Evolutionary conservation across 768 basidiomycete genomes (phyloP).

Genomic region (Paxillus rubicundulus): DNA sequence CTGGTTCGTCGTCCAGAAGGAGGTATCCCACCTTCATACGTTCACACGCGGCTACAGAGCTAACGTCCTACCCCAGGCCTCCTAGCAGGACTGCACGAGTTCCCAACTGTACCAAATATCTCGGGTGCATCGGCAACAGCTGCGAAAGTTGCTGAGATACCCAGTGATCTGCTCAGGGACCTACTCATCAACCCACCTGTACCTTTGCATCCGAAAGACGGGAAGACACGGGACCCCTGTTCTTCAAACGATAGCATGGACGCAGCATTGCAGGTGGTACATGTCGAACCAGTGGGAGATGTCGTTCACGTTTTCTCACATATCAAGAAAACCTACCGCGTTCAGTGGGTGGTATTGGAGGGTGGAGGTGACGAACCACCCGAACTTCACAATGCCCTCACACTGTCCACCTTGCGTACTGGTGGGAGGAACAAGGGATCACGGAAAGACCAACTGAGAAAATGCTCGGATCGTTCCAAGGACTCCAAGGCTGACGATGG

Average conservation of each 20-base stretch:
- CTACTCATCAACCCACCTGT: slow-evolving; percentile 36
- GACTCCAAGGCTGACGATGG: slow-evolving; percentile 9
- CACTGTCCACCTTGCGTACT: slow-evolving; percentile 2
- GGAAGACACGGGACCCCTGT: not conserved
- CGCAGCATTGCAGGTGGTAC: slow-evolving; percentile 34
- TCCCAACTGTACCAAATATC: slow-evolving; percentile 66
- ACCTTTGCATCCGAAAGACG: slow-evolving; percentile 5
- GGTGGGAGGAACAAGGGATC: slow-evolving; percentile 8
- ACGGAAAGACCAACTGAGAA: slow-evolving; percentile 13
- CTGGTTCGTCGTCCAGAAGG: slow-evolving; percentile 80
- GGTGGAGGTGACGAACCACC: slow-evolving; percentile 53
- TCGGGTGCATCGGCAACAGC: slow-evolving; percentile 37
- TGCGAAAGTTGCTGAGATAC: slow-evolving; percentile 31
- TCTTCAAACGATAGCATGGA: not conserved
- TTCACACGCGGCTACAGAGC: not conserved
- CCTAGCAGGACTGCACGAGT: slow-evolving; percentile 86
- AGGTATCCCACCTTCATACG: slow-evolving; percentile 46
- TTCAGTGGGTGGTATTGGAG: slow-evolving; percentile 66
- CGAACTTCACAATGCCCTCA: slow-evolving; percentile 6
- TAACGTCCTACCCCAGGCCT: slow-evolving; percentile 56
- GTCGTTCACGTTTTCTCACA: slow-evolving; percentile 88
- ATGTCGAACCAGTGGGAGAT: slow-evolving; percentile 54
- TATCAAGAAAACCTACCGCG: slow-evolving; percentile 80
- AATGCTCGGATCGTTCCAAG: slow-evolving; percentile 8
- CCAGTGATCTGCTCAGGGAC: slow-evolving; percentile 37